phyloP scores from a whole-genome alignment of 352 stramenopile species.

The Peronospora destructor region DNA sequence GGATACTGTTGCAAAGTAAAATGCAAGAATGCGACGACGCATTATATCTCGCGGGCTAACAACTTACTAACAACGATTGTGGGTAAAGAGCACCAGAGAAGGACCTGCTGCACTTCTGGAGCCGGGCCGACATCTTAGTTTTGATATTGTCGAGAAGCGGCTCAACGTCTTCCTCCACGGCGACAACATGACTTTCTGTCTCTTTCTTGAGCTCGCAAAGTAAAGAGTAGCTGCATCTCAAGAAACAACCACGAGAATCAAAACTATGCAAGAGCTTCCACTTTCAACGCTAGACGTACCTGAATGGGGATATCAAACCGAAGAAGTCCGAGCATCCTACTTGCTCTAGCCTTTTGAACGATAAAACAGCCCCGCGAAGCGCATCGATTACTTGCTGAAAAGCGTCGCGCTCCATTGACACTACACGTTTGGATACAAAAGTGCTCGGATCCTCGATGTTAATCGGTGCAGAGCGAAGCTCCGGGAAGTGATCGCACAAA shows the following conservation, averaged over 20 bases:
- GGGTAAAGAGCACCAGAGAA: conserved; percentile 36
- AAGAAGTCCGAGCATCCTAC: conserved; percentile 13
- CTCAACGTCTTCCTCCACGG: conserved; percentile 18
- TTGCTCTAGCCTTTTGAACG: conserved; percentile 26
- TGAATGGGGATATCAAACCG: conserved; percentile 26
- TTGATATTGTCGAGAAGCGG: conserved; percentile 28
- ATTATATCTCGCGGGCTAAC: not conserved
- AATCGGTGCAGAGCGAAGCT: conserved; percentile 18
- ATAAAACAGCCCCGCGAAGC: conserved; percentile 24
- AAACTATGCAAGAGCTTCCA: not conserved
- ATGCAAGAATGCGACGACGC: not conserved
- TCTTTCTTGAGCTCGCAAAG: conserved; percentile 39
- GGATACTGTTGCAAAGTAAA: not conserved
- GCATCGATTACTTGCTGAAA: conserved; percentile 55
- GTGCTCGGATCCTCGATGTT: conserved; percentile 15
- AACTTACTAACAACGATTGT: conserved; percentile 37
- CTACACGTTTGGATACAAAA: conserved; percentile 27
- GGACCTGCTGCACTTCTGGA: conserved; percentile 29
- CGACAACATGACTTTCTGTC: conserved; percentile 27
- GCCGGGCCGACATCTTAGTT: conserved; percentile 40
- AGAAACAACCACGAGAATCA: conserved; percentile 4
- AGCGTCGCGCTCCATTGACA: conserved; percentile 41
- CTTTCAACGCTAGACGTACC: conserved; percentile 17
- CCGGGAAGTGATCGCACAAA: conserved; percentile 39
- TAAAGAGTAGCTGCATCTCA: conserved; percentile 27